Evolutionary conservation across 331 rosid species (phyloP), one percentile per base, ranked within the genome.

Genomic region (Quercus lobata): DNA sequence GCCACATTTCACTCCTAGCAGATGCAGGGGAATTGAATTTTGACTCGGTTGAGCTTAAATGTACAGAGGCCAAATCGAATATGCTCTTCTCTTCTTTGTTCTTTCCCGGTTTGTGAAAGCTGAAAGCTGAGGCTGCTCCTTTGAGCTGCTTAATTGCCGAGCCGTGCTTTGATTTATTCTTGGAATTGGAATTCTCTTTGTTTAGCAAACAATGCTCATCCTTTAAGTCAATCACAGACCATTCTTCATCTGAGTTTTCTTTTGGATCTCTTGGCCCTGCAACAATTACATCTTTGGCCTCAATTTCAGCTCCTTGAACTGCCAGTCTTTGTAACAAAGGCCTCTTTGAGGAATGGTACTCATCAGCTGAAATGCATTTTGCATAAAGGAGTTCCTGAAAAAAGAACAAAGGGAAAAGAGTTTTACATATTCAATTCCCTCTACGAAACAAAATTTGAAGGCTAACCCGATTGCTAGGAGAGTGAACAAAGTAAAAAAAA

Each of bases 171-270:
- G 80, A 73, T 74, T 75, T 91, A 69, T 53, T 85, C 84, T 86
- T 93, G 14, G 88, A 89, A 85, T 83, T 84, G 0, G 83, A 83
- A 44, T 76, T 85, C 71, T 85, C 92, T 74, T 90, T 90, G 78
- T 78, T 85, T 57, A 79, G 52, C 54, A 81, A 72, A 72, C 87
- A 57, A 14, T 87, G 79, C 54, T 93, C 99, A 60, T 93, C 98
- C 80, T 87, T 89, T 79, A 96, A 87, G 80, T 96, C 97, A 77
- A 96, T 96, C 11, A 87, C 91, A 0, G 97, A 90, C 98, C 99
- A 96, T 71, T 92, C 93, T 74, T 90, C 97, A 6, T 90, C 98
- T 24, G 87, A 44, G 73, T 57, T 81, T 81, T 88, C 92, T 62
- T 81, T 92, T 5, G 76, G 29, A 2, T 85, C 88, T 21, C 57